Percentiles rank a stretch among this genome's conserved stretches.
These are phyloP conservation scores for Solanum bulbocastanum DNA, from an alignment of 257 asterid genomes.

Conservation along the genomic window DNA sequence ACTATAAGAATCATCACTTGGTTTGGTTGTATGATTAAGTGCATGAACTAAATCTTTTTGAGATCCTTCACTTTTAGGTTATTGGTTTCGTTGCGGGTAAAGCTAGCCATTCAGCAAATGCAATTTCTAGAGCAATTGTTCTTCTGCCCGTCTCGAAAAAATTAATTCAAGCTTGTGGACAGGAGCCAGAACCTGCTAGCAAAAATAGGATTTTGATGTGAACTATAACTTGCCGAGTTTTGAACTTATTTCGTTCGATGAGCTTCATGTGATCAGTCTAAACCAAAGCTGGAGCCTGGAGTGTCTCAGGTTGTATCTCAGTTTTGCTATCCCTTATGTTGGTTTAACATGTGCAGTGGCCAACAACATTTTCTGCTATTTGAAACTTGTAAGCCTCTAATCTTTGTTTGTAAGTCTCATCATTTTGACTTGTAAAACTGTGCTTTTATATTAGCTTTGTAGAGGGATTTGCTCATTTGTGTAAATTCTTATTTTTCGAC, in stretches of 20 bases:
- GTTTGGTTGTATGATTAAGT: background rate
- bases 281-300: background rate
- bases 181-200: background rate
- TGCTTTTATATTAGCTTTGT: background rate
- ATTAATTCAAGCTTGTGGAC: background rate
- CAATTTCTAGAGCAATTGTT: background rate
- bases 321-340: background rate
- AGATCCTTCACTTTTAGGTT: background rate
- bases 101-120: background rate
- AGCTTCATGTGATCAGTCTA: background rate
- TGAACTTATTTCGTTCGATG: background rate
- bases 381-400: background rate
- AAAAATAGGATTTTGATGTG: background rate
- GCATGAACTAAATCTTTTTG: background rate
- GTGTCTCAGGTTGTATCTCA: background rate
- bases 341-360: background rate
- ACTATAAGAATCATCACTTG: background rate
- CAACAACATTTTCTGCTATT: background rate
- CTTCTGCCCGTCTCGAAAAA: background rate
- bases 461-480: background rate
- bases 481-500: background rate
- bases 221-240: background rate
- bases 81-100: background rate
- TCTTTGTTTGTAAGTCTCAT: background rate
- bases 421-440: background rate